phyloP scores from a whole-genome alignment of 176 grass and related monocot genomes.

The Cenchrus fungigraminus region DNA sequence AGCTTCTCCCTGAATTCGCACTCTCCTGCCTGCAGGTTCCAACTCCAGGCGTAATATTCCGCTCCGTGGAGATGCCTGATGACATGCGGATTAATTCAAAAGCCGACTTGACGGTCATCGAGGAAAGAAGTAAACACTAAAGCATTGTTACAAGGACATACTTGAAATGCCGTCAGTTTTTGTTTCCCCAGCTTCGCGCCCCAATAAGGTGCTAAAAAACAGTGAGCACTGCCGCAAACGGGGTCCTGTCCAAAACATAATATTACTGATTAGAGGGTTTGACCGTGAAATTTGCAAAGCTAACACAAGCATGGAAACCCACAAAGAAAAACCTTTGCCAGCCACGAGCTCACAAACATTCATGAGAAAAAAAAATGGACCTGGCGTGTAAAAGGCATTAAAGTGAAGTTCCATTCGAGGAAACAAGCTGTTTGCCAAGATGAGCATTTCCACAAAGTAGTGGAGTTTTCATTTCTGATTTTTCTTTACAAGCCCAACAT shows the following conservation, averaged over 20 bases:
- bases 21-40: constrained; percentile 31
- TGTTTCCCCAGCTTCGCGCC: constrained; percentile 71
- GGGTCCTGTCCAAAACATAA: constrained; percentile 55
- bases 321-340: no score
- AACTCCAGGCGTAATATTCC: constrained; percentile 59
- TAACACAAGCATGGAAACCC: no score
- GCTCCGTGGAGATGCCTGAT: constrained; percentile 65
- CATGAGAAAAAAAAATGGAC: no score
- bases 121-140: not conserved
- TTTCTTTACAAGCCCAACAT: no score
- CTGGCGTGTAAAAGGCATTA: no score
- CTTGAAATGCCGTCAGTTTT: constrained; percentile 63
- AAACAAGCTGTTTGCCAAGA: no score
- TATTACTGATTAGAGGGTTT: not conserved
- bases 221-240: constrained; percentile 74
- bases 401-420: no score
- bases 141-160: constrained; percentile 18
- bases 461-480: no score
- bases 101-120: not conserved
- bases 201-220: constrained; percentile 73
- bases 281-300: no score
- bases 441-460: no score
- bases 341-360: no score
- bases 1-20: constrained; percentile 55
- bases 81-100: not conserved